A percentile compares a stretch with the other conserved stretches of the same genome.
phyloP scores from a whole-genome alignment of 1,284 basidiomycete species.

The Moesziomyces sp. region DNA sequence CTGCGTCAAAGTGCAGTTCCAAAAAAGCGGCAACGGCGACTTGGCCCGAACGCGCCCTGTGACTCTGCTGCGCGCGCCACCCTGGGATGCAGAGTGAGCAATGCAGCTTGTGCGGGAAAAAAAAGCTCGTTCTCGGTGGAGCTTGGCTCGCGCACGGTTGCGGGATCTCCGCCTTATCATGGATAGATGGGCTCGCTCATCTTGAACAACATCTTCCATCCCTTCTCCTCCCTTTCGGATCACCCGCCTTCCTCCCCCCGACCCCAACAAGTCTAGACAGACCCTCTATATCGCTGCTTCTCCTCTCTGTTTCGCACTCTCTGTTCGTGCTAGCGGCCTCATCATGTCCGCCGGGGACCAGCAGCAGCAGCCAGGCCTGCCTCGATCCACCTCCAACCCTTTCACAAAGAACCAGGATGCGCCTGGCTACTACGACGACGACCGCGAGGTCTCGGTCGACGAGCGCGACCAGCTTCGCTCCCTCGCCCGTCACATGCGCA shows the following conservation, averaged over 20 bases:
- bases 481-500: constrained; percentile 50
- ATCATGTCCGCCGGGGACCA: constrained; percentile 1
- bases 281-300: too few species aligned
- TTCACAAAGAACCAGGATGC: constrained; percentile 51
- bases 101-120: neutral
- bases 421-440: constrained; percentile 38
- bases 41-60: constrained; percentile 9
- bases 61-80: too few species aligned
- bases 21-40: neutral
- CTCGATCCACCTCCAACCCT: constrained; percentile 37
- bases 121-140: neutral
- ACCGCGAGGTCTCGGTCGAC: constrained; percentile 14
- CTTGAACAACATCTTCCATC: neutral
- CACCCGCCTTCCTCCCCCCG: neutral
- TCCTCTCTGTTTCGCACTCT: neutral
- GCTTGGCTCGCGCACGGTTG: neutral
- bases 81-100: neutral
- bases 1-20: neutral
- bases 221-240: neutral
- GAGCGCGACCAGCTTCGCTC: constrained; percentile 34
- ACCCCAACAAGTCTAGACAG: too few species aligned
- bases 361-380: neutral
- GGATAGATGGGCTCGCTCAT: too few species aligned
- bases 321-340: neutral
- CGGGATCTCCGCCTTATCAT: neutral